Base-by-base conservation (phyloP, 257 asterid species). In the Rhazya stricta region DNA sequence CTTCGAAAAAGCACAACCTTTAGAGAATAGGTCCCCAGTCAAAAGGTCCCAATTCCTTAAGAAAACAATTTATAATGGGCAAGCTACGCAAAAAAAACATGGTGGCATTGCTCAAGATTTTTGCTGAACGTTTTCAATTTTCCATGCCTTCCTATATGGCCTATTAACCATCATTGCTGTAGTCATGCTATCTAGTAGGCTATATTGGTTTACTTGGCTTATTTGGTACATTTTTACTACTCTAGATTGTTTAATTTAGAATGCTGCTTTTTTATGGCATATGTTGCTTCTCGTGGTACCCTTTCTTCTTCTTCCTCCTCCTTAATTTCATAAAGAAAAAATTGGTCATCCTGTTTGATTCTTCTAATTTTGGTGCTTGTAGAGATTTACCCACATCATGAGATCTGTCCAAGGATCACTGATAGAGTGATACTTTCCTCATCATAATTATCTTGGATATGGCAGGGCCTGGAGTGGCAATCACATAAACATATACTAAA, bases 331-430 rank as follows among this genome's bases (percentile, higher is more conserved):
- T n/a, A n/a, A n/a, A n/a, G n/a, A n/a, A n/a, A n/a, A n/a, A n/a
- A n/a, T n/a, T n/a, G n/a, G n/a, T n/a, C n/a, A n/a, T n/a, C n/a
- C n/a, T 39, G 77, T 65, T 61, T 79, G 61, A 76, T 67, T 79
- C 74, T 57, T 30, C 75, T 72, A 57, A 71, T 45, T 69, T 77
- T 67, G 76, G 45, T 87, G 71, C 81, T 82, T 88, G 84, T 83
- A 95, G 99, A 91, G 97, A 85, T 95, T 95, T 81, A 53, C 79
- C 71, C 97, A 86, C 88, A 86, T 93, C 72, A 92, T 95, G 83
- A 88, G 98, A 85, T 89, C 96, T 50, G 87, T 92, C 79, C 99
- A 95, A 86, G 99, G 99, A 74, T 88, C 99, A 42, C 74, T 95
- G 41, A 95, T 95, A 9, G 91, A 92, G 76, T 95, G n/a, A n/a